phyloP scores from a whole-genome alignment of 768 basidiomycete species.

The Termitomyces sp. region DNA sequence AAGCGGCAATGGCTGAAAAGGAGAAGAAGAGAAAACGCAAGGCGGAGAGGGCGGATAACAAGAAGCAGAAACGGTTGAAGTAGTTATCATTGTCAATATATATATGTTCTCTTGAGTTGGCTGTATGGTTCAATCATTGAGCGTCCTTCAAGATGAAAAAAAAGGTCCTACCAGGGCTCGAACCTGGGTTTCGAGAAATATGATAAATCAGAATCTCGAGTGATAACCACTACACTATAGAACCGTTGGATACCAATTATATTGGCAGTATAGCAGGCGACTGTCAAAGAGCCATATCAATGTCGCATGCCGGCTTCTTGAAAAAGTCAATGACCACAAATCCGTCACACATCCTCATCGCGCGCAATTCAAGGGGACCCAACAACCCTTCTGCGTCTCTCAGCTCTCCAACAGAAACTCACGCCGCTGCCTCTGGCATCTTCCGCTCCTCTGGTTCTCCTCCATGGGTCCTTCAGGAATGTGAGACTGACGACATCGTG shows the following conservation, averaged over 20 bases:
- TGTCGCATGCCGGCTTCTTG: too few relatives aligned
- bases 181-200: slow-evolving; percentile 39
- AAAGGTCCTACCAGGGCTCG: slow-evolving; percentile 40
- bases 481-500: slow-evolving; percentile 62
- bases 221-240: slow-evolving; percentile 26
- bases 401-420: slow-evolving; percentile 83
- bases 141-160: background rate
- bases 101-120: background rate
- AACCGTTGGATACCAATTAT: slow-evolving; percentile 21
- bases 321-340: slow-evolving; percentile 60
- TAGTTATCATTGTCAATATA: background rate
- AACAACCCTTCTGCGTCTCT: slow-evolving; percentile 76
- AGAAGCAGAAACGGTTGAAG: slow-evolving; percentile 13
- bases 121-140: background rate
- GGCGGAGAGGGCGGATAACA: slow-evolving; percentile 3
- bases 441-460: slow-evolving; percentile 79
- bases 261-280: too few relatives aligned
- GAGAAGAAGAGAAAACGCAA: slow-evolving; percentile 17
- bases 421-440: slow-evolving; percentile 81
- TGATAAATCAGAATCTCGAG: slow-evolving; percentile 26
- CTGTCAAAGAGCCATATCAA: too few relatives aligned
- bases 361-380: slow-evolving; percentile 73
- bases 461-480: slow-evolving; percentile 75
- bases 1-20: slow-evolving; percentile 15
- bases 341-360: slow-evolving; percentile 85